Percentiles rank a stretch among this genome's conserved stretches.
Evolutionary conservation across 2,329 filamentous ascomycete genomes (phyloP).

Genomic region (Byssothecium circinans): DNA sequence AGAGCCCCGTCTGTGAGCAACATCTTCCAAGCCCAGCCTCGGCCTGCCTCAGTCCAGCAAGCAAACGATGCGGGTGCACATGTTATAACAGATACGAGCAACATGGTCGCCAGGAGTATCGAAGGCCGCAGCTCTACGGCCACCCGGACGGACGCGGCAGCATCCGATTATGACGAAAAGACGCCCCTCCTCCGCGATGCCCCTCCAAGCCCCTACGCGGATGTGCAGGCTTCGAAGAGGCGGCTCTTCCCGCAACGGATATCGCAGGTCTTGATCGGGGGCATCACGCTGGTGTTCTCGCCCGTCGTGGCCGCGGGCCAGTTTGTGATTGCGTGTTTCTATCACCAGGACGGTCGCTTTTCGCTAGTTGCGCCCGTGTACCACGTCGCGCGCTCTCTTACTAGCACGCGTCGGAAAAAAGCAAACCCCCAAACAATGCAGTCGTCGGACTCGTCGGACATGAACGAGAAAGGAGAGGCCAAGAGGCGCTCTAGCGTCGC

Average conservation of each 20-base stretch:
- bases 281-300: constrained; percentile 75
- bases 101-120: constrained; percentile 29
- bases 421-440: constrained; percentile 30
- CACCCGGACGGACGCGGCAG: constrained; percentile 30
- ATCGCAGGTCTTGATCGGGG: constrained; percentile 70
- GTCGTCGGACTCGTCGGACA: constrained; percentile 24
- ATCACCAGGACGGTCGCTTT: constrained; percentile 77
- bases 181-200: constrained; percentile 63
- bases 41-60: constrained; percentile 20
- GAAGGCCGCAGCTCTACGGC: constrained; percentile 21
- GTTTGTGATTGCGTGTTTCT: constrained; percentile 81
- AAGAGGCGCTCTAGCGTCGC: constrained; percentile 32
- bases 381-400: constrained; percentile 59
- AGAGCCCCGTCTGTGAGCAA: constrained; percentile 58
- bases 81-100: constrained; percentile 31
- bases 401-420: constrained; percentile 41
- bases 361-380: constrained; percentile 74
- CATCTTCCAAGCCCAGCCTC: constrained; percentile 34
- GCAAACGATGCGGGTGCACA: constrained; percentile 40
- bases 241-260: constrained; percentile 68
- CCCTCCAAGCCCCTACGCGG: constrained; percentile 31
- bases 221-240: constrained; percentile 41
- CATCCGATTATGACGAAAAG: constrained; percentile 61
- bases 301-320: constrained; percentile 78
- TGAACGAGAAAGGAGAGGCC: constrained; percentile 33